These are phyloP conservation scores for Euphorbia schlechtendalii DNA, from an alignment of 441 rosid genomes.

Conservation along the genomic window DNA sequence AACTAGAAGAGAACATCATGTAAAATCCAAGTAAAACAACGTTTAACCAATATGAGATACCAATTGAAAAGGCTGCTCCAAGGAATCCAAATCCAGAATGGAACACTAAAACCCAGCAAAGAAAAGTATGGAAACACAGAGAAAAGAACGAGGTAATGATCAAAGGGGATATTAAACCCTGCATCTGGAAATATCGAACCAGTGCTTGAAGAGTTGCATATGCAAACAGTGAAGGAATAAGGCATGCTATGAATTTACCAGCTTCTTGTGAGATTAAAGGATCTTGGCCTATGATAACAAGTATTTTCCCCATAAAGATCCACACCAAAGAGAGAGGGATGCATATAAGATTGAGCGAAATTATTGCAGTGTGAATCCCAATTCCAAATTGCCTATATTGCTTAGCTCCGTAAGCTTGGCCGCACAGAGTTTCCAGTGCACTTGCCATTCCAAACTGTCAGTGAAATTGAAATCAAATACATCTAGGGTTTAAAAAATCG, in stretches of 20 bases:
- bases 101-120: conserved; percentile 65
- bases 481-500: conserved; percentile 55
- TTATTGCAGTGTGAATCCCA: conserved; percentile 56
- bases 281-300: conserved; percentile 56
- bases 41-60: conserved; percentile 31
- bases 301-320: conserved; percentile 55
- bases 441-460: conserved; percentile 61
- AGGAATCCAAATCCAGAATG: conserved; percentile 36
- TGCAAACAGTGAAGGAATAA: conserved; percentile 62
- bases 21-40: conserved; percentile 33
- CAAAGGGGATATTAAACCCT: conserved; percentile 58
- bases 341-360: conserved; percentile 42
- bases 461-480: conserved; percentile 8
- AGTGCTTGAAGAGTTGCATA: conserved; percentile 62
- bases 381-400: conserved; percentile 53
- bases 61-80: conserved; percentile 56
- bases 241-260: conserved; percentile 52
- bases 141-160: conserved; percentile 40
- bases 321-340: conserved; percentile 62
- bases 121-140: conserved; percentile 37
- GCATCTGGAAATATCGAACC: conserved; percentile 56
- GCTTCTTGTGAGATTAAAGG: conserved; percentile 62
- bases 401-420: conserved; percentile 79
- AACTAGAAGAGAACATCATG: conserved; percentile 44
- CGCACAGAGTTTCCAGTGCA: conserved; percentile 77